phyloP scores from a whole-genome alignment of 768 basidiomycete species.

The Mycena metata region DNA sequence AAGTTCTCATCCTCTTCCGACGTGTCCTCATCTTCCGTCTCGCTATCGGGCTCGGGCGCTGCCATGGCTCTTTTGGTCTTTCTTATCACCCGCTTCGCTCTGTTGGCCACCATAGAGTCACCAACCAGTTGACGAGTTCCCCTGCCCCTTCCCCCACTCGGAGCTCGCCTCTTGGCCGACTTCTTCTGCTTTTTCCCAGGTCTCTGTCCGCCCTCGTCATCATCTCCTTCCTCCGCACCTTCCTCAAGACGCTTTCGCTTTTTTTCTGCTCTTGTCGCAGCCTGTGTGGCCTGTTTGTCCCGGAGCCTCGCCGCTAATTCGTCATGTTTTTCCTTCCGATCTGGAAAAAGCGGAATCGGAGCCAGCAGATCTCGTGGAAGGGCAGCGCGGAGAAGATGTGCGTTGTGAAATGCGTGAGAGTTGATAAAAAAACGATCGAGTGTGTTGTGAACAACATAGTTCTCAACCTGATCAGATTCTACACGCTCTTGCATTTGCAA shows the following conservation, averaged over 20 bases:
- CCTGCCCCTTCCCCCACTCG: not conserved
- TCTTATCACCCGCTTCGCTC: not conserved
- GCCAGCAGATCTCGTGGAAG: conserved; percentile 18
- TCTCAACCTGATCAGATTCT: conserved; percentile 14
- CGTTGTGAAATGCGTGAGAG: conserved; percentile 30
- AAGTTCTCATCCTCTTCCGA: too few species aligned
- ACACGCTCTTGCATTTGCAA: conserved; percentile 37
- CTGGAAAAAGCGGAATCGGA: conserved; percentile 17
- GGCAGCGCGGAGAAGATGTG: conserved; percentile 21
- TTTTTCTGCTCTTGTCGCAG: not conserved
- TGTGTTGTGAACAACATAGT: conserved; percentile 31
- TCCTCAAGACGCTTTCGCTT: not conserved
- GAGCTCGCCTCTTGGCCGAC: too few species aligned
- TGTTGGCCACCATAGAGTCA: not conserved
- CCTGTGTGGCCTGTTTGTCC: not conserved
- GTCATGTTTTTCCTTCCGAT: conserved; percentile 1
- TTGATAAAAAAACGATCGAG: conserved; percentile 41
- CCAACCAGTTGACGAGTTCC: not conserved
- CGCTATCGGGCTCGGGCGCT: not conserved
- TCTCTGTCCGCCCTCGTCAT: not conserved
- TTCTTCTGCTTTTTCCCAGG: not conserved
- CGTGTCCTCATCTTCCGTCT: not conserved
- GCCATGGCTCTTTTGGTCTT: not conserved
- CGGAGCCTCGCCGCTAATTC: conserved; percentile 10
- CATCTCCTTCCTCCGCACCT: not conserved